Percentiles rank a stretch among this genome's conserved stretches.
phyloP scores from a whole-genome alignment of 257 asterid species.

The Petunia secreta region DNA sequence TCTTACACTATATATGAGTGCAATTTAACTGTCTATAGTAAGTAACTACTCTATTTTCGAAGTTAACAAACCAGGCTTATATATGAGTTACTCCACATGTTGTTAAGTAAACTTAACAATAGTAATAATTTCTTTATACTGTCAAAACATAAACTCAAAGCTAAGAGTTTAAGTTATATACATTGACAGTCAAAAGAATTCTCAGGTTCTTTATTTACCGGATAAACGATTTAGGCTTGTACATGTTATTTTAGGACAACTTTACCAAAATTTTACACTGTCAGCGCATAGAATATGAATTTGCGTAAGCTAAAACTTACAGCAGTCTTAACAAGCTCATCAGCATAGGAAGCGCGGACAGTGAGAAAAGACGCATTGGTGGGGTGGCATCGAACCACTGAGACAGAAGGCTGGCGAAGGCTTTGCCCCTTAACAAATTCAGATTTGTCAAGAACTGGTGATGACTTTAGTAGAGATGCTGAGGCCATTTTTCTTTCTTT shows the following conservation, averaged over 20 bases:
- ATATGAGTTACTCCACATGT: too few relatives aligned
- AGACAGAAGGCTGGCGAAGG: constrained; percentile 66
- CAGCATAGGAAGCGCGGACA: constrained; percentile 74
- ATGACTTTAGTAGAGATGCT: constrained; percentile 83
- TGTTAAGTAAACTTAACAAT: background rate
- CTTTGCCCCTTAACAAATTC: constrained; percentile 75
- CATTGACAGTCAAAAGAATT: background rate
- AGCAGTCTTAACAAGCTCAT: constrained; percentile 91
- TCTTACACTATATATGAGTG: too few relatives aligned
- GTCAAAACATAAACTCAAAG: background rate
- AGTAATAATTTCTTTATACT: background rate
- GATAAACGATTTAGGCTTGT: background rate
- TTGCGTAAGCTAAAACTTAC: constrained; percentile 37
- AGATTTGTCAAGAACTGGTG: constrained; percentile 73
- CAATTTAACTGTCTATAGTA: too few relatives aligned
- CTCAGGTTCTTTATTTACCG: background rate
- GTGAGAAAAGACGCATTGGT: constrained; percentile 47
- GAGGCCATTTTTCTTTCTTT: constrained; percentile 65
- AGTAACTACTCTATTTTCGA: too few relatives aligned
- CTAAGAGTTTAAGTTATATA: background rate
- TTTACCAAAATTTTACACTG: background rate
- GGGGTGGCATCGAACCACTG: constrained; percentile 53
- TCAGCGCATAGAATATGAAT: background rate
- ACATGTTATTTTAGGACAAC: too few relatives aligned
- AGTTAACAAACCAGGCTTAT: too few relatives aligned